Evolutionary conservation across 495 filamentous ascomycete genomes (phyloP).

Genomic region (Cudoniella acicularis): DNA sequence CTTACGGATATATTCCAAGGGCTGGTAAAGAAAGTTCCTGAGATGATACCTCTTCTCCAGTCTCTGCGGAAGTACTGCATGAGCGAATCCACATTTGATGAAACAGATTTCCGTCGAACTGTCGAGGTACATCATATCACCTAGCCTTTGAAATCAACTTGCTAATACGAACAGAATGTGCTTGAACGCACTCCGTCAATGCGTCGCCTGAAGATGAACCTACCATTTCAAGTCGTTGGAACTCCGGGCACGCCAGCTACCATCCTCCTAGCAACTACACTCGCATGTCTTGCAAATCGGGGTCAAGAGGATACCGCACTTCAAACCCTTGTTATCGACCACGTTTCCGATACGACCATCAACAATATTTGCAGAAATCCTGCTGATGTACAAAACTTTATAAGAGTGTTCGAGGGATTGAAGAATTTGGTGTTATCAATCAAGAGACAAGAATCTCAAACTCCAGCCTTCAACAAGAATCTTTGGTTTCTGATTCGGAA

Average conservation of each 20-base stretch:
- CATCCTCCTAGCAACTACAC: slow-evolving; percentile 19
- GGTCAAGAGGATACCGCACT: slow-evolving; percentile 12
- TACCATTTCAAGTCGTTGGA: slow-evolving; percentile 26
- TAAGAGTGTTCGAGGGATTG: slow-evolving; percentile 12
- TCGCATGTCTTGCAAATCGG: slow-evolving; percentile 18
- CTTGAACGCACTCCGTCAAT: slow-evolving; percentile 14
- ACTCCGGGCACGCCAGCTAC: slow-evolving; percentile 18
- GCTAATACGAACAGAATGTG: slow-evolving; percentile 11
- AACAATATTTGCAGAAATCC: slow-evolving; percentile 23
- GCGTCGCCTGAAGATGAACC: slow-evolving; percentile 19
- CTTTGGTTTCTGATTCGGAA: slow-evolving; percentile 26
- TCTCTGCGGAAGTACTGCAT: slow-evolving; percentile 25
- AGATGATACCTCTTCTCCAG: slow-evolving; percentile 17
- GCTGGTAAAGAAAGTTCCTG: slow-evolving; percentile 17
- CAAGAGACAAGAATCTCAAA: slow-evolving; percentile 22
- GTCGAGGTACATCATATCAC: slow-evolving; percentile 9
- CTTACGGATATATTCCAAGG: slow-evolving; percentile 22
- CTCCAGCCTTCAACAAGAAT: slow-evolving; percentile 10
- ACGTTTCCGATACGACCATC: slow-evolving; percentile 23
- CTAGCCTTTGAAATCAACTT: background rate
- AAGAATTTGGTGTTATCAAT: slow-evolving; percentile 22
- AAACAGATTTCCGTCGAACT: slow-evolving; percentile 16
- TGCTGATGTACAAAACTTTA: slow-evolving; percentile 21
- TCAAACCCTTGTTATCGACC: slow-evolving; percentile 26
- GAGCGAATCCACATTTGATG: slow-evolving; percentile 22